Percentiles rank a stretch among this genome's conserved stretches.
Evolutionary conservation across 768 basidiomycete species (phyloP).

Genomic region (Phanerodontia chrysosporium): DNA sequence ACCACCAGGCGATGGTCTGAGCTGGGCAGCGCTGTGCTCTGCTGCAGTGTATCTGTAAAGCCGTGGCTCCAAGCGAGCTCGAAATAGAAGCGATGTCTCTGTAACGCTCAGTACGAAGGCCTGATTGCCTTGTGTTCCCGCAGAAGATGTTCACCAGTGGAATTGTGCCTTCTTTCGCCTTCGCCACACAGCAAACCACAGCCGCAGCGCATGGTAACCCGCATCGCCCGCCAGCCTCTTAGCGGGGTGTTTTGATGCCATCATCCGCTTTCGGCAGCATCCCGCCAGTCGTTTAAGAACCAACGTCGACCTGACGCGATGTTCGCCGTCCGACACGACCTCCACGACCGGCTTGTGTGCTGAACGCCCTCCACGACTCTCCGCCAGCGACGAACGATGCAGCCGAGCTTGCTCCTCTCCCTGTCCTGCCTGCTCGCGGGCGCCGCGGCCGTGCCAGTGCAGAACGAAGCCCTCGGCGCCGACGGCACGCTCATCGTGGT

Average conservation of each 20-base stretch:
- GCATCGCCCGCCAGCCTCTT: neutral
- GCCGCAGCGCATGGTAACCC: neutral
- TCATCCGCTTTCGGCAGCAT: neutral
- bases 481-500: slow-evolving; percentile 16
- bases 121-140: too few relatives aligned
- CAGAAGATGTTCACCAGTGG: too few relatives aligned
- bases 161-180: too few relatives aligned
- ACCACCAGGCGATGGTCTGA: slow-evolving; percentile 9
- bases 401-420: neutral
- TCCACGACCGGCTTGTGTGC: neutral
- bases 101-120: too few relatives aligned
- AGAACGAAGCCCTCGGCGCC: slow-evolving; percentile 10
- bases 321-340: neutral
- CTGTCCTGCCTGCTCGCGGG: slow-evolving; percentile 6
- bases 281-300: neutral
- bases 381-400: slow-evolving; percentile 5
- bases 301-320: neutral
- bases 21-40: neutral
- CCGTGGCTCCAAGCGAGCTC: neutral
- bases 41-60: neutral
- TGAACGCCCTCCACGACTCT: neutral
- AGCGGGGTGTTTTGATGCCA: neutral
- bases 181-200: neutral
- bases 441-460: slow-evolving; percentile 9
- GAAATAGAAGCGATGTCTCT: neutral